Percentiles rank a stretch among this genome's conserved stretches.
Evolutionary conservation across 306 rosid genomes (phyloP).

Genomic region (Pachyrhizus erosus): DNA sequence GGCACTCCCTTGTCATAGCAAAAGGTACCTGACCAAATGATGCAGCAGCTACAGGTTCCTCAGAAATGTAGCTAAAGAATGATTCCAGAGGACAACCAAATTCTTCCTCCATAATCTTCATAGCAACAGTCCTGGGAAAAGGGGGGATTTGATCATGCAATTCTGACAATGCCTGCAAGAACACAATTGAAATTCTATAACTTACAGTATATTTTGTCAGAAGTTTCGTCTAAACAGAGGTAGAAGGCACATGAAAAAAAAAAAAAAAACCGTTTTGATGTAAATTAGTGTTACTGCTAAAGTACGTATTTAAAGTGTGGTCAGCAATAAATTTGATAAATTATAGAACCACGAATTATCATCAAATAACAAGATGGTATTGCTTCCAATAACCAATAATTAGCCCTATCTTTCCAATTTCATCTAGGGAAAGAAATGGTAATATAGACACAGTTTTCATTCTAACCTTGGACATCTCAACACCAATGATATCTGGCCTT

Average conservation of each 20-base stretch:
- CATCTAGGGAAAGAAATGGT: conserved; percentile 18
- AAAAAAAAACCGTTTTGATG: background rate
- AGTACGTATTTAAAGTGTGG: conserved; percentile 18
- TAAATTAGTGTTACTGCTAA: conserved; percentile 16
- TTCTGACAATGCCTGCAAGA: conserved; percentile 87
- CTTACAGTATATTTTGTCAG: background rate
- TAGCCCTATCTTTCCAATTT: conserved; percentile 22
- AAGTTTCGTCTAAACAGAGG: conserved; percentile 27
- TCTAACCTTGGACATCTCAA: conserved; percentile 92
- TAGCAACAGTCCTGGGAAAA: conserved; percentile 81
- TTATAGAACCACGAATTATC: conserved; percentile 28
- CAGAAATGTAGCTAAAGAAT: conserved; percentile 76
- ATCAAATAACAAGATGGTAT: conserved; percentile 27
- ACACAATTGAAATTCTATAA: conserved; percentile 37
- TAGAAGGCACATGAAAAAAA: conserved; percentile 20
- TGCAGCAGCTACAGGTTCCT: conserved; percentile 93
- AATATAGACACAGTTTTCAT: conserved; percentile 10
- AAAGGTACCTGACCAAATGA: conserved; percentile 94
- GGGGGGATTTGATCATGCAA: conserved; percentile 95
- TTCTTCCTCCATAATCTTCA: conserved; percentile 90
- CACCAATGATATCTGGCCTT: conserved; percentile 95
- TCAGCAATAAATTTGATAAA: conserved; percentile 5
- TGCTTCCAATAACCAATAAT: conserved; percentile 4
- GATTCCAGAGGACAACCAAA: conserved; percentile 80
- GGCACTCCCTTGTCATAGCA: conserved; percentile 3